Evolutionary conservation across 129 eudicot genomes (phyloP).

Genomic region (Silybum marianum): DNA sequence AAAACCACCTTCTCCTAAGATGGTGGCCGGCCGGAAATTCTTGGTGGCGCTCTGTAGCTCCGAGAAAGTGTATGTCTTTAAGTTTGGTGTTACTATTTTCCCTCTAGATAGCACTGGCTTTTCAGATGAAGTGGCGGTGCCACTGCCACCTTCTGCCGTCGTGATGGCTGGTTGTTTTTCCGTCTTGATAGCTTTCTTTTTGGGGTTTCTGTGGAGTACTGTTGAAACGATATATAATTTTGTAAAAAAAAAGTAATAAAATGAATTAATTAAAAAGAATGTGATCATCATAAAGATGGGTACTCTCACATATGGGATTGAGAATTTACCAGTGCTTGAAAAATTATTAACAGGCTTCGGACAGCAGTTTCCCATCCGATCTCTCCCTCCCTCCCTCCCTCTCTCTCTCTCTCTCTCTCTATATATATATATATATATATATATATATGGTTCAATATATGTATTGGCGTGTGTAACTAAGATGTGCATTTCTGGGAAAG

Average conservation of each 20-base stretch:
- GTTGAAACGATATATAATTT: neutral
- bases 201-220: neutral
- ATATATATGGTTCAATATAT: too few species aligned
- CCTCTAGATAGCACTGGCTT: slow-evolving; percentile 28
- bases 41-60: slow-evolving; percentile 57
- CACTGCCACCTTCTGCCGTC: too few species aligned
- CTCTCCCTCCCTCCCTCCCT: neutral
- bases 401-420: neutral
- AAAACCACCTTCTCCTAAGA: slow-evolving; percentile 74
- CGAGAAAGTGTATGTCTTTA: slow-evolving; percentile 41
- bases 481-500: neutral
- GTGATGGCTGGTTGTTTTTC: neutral
- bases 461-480: neutral
- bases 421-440: neutral
- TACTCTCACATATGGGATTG: slow-evolving; percentile 46
- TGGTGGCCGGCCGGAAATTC: slow-evolving; percentile 56
- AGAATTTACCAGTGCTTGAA: slow-evolving; percentile 6
- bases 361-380: slow-evolving; percentile 58
- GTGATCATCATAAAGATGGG: neutral
- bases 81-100: slow-evolving; percentile 42
- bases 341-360: slow-evolving; percentile 36
- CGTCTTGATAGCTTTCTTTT: neutral
- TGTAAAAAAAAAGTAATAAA: neutral
- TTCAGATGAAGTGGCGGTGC: neutral
- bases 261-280: neutral